Evolutionary conservation across 495 filamentous ascomycete species (phyloP), one percentile per base, ranked within the genome.

Genomic region (Cudoniella acicularis): DNA sequence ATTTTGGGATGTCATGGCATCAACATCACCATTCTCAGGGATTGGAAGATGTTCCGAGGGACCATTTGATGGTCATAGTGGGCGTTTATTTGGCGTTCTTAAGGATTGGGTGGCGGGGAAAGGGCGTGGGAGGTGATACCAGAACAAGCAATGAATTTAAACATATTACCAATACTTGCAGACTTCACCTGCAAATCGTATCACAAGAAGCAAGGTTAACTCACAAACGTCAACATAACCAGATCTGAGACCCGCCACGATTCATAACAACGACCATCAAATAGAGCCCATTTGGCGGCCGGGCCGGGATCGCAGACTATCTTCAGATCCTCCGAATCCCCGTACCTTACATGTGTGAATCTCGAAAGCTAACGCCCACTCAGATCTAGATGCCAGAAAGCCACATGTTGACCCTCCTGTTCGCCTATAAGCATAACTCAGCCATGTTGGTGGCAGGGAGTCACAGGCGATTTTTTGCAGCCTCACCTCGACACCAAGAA

Each of bases 121-220:
- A 46, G 40, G 49, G 30, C 46, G 26, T 30, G 49, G 48, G 51
- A 46, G 43, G 62, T 51, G 62, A 64, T 64, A 64, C 62, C 62
- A 64, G 62, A 64, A 64, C 60, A 64, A 60, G 49, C 53, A 62
- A 62, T 57, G 43, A 52, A 62, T 62, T 49, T 23, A 62, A 62
- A 62, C 20, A 57, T 36, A 26, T 45, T 51, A 36, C 16, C 50
- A 53, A 30, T 36, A 30, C 18, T 40, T 40, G 2, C 52, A 36
- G 16, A 4, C 10, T 20, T 6, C 18, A 22, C 30, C n/a, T 11
- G 26, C 4, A 20, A 8, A 45, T 20, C 11, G 13, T 13, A 36
- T 13, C 30, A 21, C 17, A 41, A 18, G 10, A 43, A 17, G 27
- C 2, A 54, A 30, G 26, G 6, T 21, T 40, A 48, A 49, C 13